Conservation (phyloP, 441 rosid species). For the Raphanus hybrid region DNA sequence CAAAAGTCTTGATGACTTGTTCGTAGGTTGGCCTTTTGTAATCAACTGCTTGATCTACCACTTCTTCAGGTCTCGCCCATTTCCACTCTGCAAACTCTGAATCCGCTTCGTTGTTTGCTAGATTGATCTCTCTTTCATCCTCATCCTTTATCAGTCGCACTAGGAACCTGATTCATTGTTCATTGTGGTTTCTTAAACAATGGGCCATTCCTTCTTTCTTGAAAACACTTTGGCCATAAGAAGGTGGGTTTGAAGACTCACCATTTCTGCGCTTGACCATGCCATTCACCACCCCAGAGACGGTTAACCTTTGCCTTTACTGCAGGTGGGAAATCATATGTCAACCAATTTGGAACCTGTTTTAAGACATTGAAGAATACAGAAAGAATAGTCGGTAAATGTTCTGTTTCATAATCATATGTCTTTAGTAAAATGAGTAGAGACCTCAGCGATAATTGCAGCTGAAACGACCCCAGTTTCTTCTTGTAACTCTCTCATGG, state of each 20-base stretch:
- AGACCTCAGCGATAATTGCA: constrained; percentile 80
- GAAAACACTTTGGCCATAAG: neutral
- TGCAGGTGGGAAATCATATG: constrained; percentile 88
- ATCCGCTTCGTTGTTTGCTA: constrained; percentile 79
- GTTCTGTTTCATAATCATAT: neutral
- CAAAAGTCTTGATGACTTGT: constrained; percentile 80
- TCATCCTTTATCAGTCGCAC: constrained; percentile 67
- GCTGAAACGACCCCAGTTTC: constrained; percentile 90
- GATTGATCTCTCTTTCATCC: constrained; percentile 77
- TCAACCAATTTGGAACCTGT: constrained; percentile 92
- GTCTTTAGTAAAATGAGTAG: neutral
- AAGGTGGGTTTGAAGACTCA: constrained; percentile 25
- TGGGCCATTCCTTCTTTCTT: constrained; percentile 2
- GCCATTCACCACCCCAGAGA: constrained; percentile 99
- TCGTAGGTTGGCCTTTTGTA: constrained; percentile 96
- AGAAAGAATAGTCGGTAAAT: neutral
- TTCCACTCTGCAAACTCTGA: constrained; percentile 98
- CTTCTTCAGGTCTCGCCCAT: constrained; percentile 90
- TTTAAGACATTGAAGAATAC: neutral
- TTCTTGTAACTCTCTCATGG: constrained; percentile 80
- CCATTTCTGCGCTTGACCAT: constrained; percentile 98
- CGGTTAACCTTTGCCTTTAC: constrained; percentile 95
- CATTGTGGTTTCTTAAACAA: constrained; percentile 15
- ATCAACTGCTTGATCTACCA: constrained; percentile 91
- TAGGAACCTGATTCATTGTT: constrained; percentile 63